These are phyloP conservation scores for Metschnikowia anglica DNA, from an alignment of 805 yeast genomes.

Conservation along the genomic window DNA sequence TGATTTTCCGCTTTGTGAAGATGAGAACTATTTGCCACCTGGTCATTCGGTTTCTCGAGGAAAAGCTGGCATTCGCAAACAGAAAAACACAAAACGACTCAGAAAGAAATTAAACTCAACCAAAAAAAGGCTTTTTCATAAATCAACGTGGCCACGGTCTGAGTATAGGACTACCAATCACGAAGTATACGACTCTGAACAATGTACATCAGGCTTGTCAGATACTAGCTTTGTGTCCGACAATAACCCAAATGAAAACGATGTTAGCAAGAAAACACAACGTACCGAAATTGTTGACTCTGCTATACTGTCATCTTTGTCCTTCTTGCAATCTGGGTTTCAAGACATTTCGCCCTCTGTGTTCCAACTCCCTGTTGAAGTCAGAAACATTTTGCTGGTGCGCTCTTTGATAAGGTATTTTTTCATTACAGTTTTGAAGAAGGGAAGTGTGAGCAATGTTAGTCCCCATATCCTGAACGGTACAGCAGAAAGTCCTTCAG, in stretches of 20 bases:
- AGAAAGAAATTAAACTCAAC: background rate
- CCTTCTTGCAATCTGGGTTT: background rate
- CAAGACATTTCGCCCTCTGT: background rate
- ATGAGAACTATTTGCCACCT: background rate
- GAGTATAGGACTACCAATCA: background rate
- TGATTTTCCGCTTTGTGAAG: too few relatives aligned
- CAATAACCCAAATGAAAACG: background rate
- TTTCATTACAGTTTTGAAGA: background rate
- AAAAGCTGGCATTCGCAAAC: background rate
- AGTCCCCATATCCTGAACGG: too few relatives aligned
- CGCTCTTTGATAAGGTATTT: conserved; percentile 1
- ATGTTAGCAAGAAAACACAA: background rate
- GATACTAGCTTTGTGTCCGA: background rate
- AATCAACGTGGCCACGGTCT: background rate
- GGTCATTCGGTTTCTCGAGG: too few relatives aligned
- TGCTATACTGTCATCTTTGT: background rate
- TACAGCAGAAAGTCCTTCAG: too few relatives aligned
- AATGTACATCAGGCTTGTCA: too few relatives aligned
- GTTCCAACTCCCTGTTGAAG: background rate
- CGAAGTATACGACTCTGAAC: too few relatives aligned
- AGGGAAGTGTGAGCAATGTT: background rate
- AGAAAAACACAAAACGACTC: background rate
- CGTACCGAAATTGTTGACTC: background rate
- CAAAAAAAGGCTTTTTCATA: background rate
- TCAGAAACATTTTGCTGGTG: conserved; percentile 1